Conservation (phyloP, 345 rosid species). For the Noccaea caerulescens region DNA sequence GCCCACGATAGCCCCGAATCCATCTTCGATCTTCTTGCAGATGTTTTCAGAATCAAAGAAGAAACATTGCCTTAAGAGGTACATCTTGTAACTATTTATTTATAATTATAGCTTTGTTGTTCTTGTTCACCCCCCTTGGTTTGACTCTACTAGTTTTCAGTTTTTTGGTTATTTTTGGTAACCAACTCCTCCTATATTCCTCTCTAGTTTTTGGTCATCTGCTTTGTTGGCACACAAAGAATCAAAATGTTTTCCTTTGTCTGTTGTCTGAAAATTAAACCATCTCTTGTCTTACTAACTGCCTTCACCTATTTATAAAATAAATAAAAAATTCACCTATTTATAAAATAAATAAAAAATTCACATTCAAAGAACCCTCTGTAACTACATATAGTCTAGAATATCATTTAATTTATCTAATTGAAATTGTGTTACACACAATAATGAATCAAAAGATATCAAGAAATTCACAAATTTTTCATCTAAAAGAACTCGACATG, state of each 20-base stretch:
- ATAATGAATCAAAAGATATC: conserved; percentile 7
- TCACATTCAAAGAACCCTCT: conserved; percentile 3
- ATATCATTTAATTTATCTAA: neutral
- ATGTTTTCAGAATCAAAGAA: conserved; percentile 20
- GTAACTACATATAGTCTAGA: neutral
- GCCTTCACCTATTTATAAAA: conserved; percentile 25
- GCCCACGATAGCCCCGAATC: conserved; percentile 43
- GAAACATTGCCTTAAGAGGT: conserved; percentile 3
- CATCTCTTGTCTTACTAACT: conserved; percentile 15
- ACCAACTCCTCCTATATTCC: conserved; percentile 19
- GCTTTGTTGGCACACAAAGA: conserved; percentile 20
- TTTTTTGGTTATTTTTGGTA: conserved; percentile 29
- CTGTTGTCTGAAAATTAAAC: neutral
- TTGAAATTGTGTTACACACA: conserved; percentile 1
- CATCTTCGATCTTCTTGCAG: conserved; percentile 31
- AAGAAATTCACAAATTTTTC: conserved; percentile 42
- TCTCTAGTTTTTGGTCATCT: conserved; percentile 24
- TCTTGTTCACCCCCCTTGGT: conserved; percentile 6
- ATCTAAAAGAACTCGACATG: conserved; percentile 74
- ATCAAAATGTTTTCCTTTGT: neutral
- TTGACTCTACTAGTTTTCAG: conserved; percentile 20
- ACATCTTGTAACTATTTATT: neutral
- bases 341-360: neutral
- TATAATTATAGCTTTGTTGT: conserved; percentile 25
- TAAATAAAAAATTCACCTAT: conserved; percentile 15